Percentiles rank a stretch among this genome's conserved stretches.
phyloP scores from a whole-genome alignment of 208 protist species.

The Plasmodiophora brassicae region DNA sequence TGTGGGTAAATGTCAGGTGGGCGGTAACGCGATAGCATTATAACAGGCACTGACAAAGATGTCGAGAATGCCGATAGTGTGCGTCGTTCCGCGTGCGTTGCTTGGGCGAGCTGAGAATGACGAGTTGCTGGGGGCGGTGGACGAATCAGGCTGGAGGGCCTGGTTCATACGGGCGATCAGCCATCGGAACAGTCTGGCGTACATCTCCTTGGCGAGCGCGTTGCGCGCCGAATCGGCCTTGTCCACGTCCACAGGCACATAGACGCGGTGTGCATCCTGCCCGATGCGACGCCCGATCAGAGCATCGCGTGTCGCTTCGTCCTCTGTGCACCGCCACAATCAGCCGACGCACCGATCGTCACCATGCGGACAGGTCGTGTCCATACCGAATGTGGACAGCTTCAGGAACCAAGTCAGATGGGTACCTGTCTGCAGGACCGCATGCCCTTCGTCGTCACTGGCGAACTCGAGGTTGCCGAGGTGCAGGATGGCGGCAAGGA shows the following conservation, averaged over 20 bases:
- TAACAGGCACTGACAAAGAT: not conserved
- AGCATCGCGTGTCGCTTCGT: not conserved
- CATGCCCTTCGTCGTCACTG: not conserved
- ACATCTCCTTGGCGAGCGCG: constrained; percentile 16
- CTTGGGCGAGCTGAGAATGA: too few species aligned
- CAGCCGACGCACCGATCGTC: too few species aligned
- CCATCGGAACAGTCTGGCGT: not conserved
- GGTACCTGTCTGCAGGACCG: not conserved
- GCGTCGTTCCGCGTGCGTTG: too few species aligned
- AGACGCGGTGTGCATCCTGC: not conserved
- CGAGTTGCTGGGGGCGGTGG: too few species aligned
- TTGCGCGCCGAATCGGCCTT: not conserved
- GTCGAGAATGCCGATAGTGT: not conserved
- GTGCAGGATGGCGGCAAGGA: constrained; percentile 45
- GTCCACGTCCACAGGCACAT: not conserved
- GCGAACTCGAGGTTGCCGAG: constrained; percentile 48
- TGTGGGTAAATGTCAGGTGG: not conserved
- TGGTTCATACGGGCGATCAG: not conserved
- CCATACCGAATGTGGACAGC: not conserved
- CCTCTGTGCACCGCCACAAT: not conserved
- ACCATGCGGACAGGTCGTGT: too few species aligned
- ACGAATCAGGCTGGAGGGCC: not conserved
- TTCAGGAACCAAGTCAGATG: not conserved
- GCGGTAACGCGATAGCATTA: not conserved
- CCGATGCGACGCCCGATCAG: not conserved